phyloP scores from a whole-genome alignment of 2,329 filamentous ascomycete species.

The Talaromyces atroroseus region DNA sequence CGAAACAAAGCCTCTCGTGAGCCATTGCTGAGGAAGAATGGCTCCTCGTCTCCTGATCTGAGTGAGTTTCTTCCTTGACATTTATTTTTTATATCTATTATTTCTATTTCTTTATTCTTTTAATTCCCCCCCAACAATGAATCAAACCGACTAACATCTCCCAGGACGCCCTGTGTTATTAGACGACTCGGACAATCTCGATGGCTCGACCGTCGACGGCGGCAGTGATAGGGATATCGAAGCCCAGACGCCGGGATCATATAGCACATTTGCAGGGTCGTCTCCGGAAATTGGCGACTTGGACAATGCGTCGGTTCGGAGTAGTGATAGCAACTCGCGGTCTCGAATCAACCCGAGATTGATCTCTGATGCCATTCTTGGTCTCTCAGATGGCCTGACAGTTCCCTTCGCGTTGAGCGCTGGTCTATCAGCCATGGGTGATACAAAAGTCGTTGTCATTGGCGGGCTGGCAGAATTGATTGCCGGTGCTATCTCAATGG shows the following conservation, averaged over 20 bases:
- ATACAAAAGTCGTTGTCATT: constrained; percentile 57
- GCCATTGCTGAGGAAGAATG: constrained; percentile 7
- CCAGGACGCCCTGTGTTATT: constrained; percentile 30
- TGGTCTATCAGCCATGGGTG: constrained; percentile 53
- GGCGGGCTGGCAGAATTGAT: constrained; percentile 66
- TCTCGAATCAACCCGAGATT: constrained; percentile 39
- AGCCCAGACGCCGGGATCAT: constrained; percentile 26
- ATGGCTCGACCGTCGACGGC: constrained; percentile 17
- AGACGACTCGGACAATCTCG: constrained; percentile 21
- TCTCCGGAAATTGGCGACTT: neutral
- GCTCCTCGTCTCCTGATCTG: constrained; percentile 11
- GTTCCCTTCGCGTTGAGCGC: constrained; percentile 70
- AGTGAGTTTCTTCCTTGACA: constrained; percentile 12
- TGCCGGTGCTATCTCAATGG: constrained; percentile 67
- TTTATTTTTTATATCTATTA: neutral
- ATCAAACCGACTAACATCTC: neutral
- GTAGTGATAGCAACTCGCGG: constrained; percentile 22
- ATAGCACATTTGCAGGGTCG: constrained; percentile 27
- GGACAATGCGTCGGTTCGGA: constrained; percentile 12
- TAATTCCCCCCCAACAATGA: no score
- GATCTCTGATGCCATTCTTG: constrained; percentile 59
- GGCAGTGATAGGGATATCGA: constrained; percentile 26
- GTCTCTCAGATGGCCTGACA: constrained; percentile 67
- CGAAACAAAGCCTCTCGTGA: constrained; percentile 15
- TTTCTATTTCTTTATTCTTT: no score